A percentile compares a stretch with the other conserved stretches of the same genome.
Evolutionary conservation across 441 rosid species (phyloP).

Genomic region (Breynia disticha): DNA sequence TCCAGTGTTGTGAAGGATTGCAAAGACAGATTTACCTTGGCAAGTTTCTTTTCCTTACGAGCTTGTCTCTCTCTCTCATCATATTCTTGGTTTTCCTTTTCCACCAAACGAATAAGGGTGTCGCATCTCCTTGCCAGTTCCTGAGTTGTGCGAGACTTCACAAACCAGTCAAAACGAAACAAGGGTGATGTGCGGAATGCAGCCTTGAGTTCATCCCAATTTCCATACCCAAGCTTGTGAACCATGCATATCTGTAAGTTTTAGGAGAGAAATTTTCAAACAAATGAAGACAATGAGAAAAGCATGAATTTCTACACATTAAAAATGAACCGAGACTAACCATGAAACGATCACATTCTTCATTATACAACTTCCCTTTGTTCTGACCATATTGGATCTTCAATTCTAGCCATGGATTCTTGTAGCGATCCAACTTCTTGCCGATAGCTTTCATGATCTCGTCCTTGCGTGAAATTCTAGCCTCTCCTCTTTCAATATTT

Average conservation of each 20-base stretch:
- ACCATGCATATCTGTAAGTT: slow-evolving; percentile 84
- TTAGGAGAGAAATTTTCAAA: neutral
- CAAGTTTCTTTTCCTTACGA: slow-evolving; percentile 94
- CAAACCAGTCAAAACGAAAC: slow-evolving; percentile 97
- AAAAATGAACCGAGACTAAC: slow-evolving; percentile 22
- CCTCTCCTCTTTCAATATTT: slow-evolving; percentile 98
- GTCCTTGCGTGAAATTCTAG: slow-evolving; percentile 88
- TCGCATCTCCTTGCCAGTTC: slow-evolving; percentile 98
- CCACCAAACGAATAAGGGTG: slow-evolving; percentile 86
- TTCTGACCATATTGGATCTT: slow-evolving; percentile 99
- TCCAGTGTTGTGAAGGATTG: neutral
- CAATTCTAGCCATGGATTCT: slow-evolving; percentile 95
- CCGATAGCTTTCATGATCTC: slow-evolving; percentile 99
- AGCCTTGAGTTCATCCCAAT: slow-evolving; percentile 96
- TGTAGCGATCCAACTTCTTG: slow-evolving; percentile 95
- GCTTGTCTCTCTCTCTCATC: slow-evolving; percentile 98
- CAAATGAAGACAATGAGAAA: neutral
- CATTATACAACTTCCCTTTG: slow-evolving; percentile 95
- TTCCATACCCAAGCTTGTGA: slow-evolving; percentile 97
- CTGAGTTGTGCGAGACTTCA: slow-evolving; percentile 86
- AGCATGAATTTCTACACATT: neutral
- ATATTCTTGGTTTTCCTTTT: slow-evolving; percentile 97
- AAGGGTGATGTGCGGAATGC: slow-evolving; percentile 75
- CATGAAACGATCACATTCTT: slow-evolving; percentile 99
- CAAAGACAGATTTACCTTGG: slow-evolving; percentile 47